These are phyloP conservation scores for Plasmodium coatneyi DNA, from an alignment of 169 alveolate species.

Conservation along the genomic window DNA sequence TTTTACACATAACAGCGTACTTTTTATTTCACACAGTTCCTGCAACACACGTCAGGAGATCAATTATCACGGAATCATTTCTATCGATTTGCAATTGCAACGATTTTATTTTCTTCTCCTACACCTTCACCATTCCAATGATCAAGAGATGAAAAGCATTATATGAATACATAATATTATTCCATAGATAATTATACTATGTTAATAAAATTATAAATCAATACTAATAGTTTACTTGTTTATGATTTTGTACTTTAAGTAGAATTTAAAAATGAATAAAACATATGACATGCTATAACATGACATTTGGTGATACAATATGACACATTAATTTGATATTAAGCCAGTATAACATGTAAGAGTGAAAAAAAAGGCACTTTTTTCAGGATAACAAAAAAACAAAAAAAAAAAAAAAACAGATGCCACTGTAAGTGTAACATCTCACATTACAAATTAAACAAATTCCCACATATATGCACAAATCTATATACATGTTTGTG, in stretches of 20 bases:
- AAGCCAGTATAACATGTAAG: neutral
- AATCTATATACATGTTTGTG: neutral
- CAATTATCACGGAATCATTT: neutral
- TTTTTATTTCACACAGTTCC: neutral
- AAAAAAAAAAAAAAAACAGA: neutral
- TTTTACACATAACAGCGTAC: neutral
- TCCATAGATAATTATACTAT: neutral
- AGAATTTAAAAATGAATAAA: neutral
- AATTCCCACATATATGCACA: neutral
- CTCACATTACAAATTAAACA: neutral
- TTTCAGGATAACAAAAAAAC: neutral
- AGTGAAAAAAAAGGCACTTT: neutral
- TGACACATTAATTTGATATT: neutral
- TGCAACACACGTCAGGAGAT: neutral
- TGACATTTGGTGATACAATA: neutral
- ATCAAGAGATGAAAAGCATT: neutral
- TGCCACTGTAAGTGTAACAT: neutral
- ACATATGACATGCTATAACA: neutral
- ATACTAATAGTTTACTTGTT: neutral
- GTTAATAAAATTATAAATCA: neutral
- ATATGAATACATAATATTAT: too few species aligned
- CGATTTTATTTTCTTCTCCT: neutral
- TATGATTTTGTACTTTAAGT: neutral
- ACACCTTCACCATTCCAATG: neutral
- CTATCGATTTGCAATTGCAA: neutral